Conservation (phyloP, 129 eudicot species). For the Heracleum sosnowskyi region DNA sequence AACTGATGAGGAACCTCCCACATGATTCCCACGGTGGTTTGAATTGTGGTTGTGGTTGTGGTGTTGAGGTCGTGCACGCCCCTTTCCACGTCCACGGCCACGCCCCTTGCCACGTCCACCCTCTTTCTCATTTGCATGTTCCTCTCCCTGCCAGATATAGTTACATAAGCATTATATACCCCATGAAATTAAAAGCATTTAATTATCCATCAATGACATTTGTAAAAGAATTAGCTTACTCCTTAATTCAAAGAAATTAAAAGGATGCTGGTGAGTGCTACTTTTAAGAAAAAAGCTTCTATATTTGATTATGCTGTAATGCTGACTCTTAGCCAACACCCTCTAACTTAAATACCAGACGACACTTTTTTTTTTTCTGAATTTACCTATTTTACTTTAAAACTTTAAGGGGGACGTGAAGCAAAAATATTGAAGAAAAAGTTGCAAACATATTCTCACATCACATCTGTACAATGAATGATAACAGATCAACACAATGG, state of each 20-base stretch:
- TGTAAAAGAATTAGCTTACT: neutral
- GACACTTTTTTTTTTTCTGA: neutral
- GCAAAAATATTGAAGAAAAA: neutral
- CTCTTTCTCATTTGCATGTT: conserved; percentile 45
- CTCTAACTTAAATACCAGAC: neutral
- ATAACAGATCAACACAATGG: neutral
- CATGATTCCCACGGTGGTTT: conserved; percentile 34
- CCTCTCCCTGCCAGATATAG: conserved; percentile 42
- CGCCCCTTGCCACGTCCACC: conserved; percentile 46
- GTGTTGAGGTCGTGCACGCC: conserved; percentile 68
- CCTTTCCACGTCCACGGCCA: conserved; percentile 53
- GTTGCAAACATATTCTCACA: neutral
- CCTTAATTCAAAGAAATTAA: neutral
- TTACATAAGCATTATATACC: neutral
- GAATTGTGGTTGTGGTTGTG: conserved; percentile 24
- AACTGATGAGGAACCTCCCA: conserved; percentile 34
- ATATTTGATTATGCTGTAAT: neutral
- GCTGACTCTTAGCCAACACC: neutral
- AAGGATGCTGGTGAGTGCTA: neutral
- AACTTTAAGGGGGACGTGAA: neutral
- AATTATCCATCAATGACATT: neutral
- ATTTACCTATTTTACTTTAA: neutral
- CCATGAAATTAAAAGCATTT: neutral
- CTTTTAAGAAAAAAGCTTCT: neutral
- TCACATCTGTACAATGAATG: neutral